Conservation (phyloP, 805 yeast genomes). For the Pichia manshurica region DNA sequence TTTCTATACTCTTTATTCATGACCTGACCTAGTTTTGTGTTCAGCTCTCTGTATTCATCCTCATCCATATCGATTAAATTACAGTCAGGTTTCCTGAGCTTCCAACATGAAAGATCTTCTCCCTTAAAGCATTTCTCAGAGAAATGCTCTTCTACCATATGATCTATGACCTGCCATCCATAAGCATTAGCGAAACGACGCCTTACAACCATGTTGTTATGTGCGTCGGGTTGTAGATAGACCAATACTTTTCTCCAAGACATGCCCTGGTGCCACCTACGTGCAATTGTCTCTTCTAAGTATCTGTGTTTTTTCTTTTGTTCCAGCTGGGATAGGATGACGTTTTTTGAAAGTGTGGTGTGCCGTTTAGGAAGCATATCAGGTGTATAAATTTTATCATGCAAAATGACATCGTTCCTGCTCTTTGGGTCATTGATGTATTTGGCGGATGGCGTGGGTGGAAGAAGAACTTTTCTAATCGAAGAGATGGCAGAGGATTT, state of each 20-base stretch:
- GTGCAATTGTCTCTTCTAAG: constrained; percentile 75
- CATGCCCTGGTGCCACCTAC: constrained; percentile 80
- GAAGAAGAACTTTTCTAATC: constrained; percentile 68
- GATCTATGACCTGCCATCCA: constrained; percentile 93
- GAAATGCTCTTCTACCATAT: constrained; percentile 67
- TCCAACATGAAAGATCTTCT: constrained; percentile 21
- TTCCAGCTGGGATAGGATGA: constrained; percentile 22
- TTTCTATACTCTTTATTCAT: constrained; percentile 32
- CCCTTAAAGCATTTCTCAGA: constrained; percentile 19
- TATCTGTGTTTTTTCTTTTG: constrained; percentile 35
- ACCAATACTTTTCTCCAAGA: constrained; percentile 91
- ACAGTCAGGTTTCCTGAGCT: constrained; percentile 15
- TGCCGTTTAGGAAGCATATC: constrained; percentile 31
- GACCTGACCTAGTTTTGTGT: constrained; percentile 22
- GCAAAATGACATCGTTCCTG: constrained; percentile 62
- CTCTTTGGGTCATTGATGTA: constrained; percentile 63
- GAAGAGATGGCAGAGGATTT: constrained; percentile 73
- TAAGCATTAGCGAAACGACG: constrained; percentile 86
- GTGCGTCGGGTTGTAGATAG: constrained; percentile 85
- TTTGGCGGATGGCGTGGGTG: constrained; percentile 69
- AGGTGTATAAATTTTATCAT: constrained; percentile 79
- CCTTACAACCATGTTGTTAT: constrained; percentile 85
- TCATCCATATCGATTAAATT: constrained; percentile 11
- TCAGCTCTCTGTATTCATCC: constrained; percentile 13
- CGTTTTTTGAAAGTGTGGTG: constrained; percentile 26